Evolutionary conservation across 192 early-diverging fungal genomes (phyloP), one percentile per base, ranked within the genome.

Genomic region (Haplosporangium gracile): DNA sequence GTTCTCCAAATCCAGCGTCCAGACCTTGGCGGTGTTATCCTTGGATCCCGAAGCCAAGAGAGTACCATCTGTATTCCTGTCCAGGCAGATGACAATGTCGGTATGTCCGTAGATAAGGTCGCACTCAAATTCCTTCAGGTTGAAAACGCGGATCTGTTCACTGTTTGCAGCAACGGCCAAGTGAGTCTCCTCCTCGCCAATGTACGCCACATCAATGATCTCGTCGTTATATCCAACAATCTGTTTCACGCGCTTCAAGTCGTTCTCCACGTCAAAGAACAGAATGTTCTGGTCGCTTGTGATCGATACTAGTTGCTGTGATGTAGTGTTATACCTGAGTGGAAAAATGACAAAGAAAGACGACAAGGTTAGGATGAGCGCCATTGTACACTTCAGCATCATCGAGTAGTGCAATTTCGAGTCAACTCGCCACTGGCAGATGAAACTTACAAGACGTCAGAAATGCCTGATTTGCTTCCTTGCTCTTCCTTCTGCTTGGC

Each of bases 141-240:
- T 91, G 89, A 97, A 99, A 5, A 99, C 85, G 71, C 97, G 93
- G 49, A 99, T 90, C 90, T 97, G 96, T 85, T 98, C 97, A 13
- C 95, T 96, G 89, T 99, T 99, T 29, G 97, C 96, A 2, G 97
- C 96, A 22, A 99, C 96, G 20, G 96, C 97, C 79, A 99, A 76
- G 75, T 96, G 92, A 2, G 70, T 81, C 71, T 98, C 94, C 9
- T 92, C 84, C 29, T 90, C 83, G 29, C 96, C 97, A n/a, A 97
- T 89, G 53, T 96, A 96, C 2, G 88, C 88, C 68, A 99, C 81
- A 82, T 97, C 97, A 20, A 99, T 93, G 43, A 99, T 93, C 78
- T 99, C 99, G 75, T 99, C 97, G 77, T 99, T 99, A 88, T 97
- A 97, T 47, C 99, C 99, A 8, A 97, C 94, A 85, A 99, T 94